A percentile compares a stretch with the other conserved stretches of the same genome.
These are phyloP conservation scores for Porcisia deanei DNA, from an alignment of 208 protist species.

Conservation along the genomic window DNA sequence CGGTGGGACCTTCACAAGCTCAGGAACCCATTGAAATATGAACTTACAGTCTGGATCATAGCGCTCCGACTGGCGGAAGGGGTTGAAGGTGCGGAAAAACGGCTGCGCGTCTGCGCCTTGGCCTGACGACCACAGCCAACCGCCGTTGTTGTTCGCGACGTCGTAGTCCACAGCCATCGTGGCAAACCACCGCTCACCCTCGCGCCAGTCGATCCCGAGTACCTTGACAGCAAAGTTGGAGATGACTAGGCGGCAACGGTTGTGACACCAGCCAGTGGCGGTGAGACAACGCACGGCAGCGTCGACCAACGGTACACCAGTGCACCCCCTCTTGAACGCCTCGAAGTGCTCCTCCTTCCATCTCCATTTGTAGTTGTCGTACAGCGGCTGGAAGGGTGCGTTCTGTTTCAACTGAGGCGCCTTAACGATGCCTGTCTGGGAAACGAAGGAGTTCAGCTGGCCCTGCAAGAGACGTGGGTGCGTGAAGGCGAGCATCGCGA, in stretches of 20 bases:
- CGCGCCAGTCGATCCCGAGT: conserved; percentile 89
- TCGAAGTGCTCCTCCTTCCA: conserved; percentile 58
- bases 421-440: conserved; percentile 15
- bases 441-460: conserved; percentile 50
- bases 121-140: conserved; percentile 78
- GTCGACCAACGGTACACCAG: conserved; percentile 93
- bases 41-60: conserved; percentile 65
- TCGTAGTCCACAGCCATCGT: conserved; percentile 89
- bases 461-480: conserved; percentile 56
- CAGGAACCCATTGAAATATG: conserved; percentile 77
- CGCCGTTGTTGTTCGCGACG: conserved; percentile 83
- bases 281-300: conserved; percentile 91
- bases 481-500: conserved; percentile 57
- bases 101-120: conserved; percentile 80
- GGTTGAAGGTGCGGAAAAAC: conserved; percentile 86
- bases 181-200: conserved; percentile 89
- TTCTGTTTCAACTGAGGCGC: conserved; percentile 35
- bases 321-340: conserved; percentile 75
- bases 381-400: conserved; percentile 62
- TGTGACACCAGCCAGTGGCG: conserved; percentile 82
- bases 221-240: conserved; percentile 91
- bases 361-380: conserved; percentile 57
- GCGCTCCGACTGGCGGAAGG: conserved; percentile 64
- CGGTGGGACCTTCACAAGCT: conserved; percentile 59
- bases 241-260: conserved; percentile 77